phyloP scores from a whole-genome alignment of 176 grass and related monocot genomes.

The Lolium perenne region DNA sequence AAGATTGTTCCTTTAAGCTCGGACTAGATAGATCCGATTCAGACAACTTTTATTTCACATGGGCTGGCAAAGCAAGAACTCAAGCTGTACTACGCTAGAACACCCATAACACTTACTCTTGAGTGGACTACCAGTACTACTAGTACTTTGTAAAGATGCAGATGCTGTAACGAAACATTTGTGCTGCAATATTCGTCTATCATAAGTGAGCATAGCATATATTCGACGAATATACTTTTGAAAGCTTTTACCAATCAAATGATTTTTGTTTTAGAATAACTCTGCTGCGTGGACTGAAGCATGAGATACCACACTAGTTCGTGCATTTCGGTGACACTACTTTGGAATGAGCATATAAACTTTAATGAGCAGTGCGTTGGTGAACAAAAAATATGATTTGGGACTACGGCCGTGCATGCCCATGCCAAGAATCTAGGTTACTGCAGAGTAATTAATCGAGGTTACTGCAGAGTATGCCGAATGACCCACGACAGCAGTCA shows the following conservation, averaged over 20 bases:
- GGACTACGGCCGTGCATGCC: not conserved
- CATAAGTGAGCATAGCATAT: not conserved
- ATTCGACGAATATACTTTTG: not conserved
- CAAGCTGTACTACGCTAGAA: not conserved
- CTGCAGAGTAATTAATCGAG: not conserved
- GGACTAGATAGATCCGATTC: not conserved
- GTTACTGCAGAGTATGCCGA: not conserved
- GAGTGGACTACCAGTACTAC: not conserved
- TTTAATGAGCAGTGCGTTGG: not conserved
- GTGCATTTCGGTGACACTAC: not conserved
- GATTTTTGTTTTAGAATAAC: not conserved
- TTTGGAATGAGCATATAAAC: not conserved
- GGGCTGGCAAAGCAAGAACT: slow-evolving; percentile 4
- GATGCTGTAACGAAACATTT: not conserved
- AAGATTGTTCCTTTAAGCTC: slow-evolving; percentile 38
- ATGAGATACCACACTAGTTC: not conserved
- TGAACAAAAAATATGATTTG: not conserved
- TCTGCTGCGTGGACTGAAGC: not conserved
- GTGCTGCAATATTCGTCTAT: not conserved
- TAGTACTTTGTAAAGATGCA: not conserved
- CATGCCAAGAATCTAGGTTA: slow-evolving; percentile 18
- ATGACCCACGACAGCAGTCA: not conserved
- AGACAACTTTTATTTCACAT: slow-evolving; percentile 37
- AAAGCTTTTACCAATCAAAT: not conserved
- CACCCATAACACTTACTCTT: not conserved